Conservation (phyloP, 805 yeast genomes). For the Candida koratica region DNA sequence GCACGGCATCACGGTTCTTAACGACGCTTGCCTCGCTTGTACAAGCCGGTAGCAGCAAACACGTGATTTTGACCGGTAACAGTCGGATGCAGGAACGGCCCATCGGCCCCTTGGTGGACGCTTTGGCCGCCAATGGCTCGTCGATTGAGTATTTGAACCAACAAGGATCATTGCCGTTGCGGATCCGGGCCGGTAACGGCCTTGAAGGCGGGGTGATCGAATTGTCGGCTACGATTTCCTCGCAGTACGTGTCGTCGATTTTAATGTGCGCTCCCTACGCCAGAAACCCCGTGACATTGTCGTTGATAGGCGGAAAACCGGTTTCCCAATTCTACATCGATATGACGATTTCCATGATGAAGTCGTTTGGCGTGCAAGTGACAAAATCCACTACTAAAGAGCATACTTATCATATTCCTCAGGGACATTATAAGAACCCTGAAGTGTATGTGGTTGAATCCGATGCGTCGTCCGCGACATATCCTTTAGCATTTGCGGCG, state of each 20-base stretch:
- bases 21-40: conserved; percentile 91
- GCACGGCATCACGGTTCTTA: conserved; percentile 94
- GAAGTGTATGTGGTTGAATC: conserved; percentile 84
- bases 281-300: conserved; percentile 74
- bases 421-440: conserved; percentile 77
- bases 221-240: conserved; percentile 91
- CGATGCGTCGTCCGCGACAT: conserved; percentile 97
- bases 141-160: conserved; percentile 64
- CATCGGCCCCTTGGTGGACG: conserved; percentile 92
- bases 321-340: conserved; percentile 93
- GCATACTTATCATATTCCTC: conserved; percentile 87
- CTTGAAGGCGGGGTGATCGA: conserved; percentile 90
- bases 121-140: conserved; percentile 78
- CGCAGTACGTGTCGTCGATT: conserved; percentile 94
- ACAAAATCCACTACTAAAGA: conserved; percentile 63
- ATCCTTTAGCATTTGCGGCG: conserved; percentile 96
- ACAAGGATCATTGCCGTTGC: conserved; percentile 82
- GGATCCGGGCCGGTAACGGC: conserved; percentile 62
- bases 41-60: conserved; percentile 31
- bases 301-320: conserved; percentile 94
- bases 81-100: conserved; percentile 97
- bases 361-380: conserved; percentile 78
- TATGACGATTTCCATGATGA: conserved; percentile 97
- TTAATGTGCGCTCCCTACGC: conserved; percentile 99
- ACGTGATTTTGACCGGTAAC: conserved; percentile 82